Base-by-base conservation (phyloP, 768 basidiomycete genomes). In the Cystobasidium ongulense region DNA sequence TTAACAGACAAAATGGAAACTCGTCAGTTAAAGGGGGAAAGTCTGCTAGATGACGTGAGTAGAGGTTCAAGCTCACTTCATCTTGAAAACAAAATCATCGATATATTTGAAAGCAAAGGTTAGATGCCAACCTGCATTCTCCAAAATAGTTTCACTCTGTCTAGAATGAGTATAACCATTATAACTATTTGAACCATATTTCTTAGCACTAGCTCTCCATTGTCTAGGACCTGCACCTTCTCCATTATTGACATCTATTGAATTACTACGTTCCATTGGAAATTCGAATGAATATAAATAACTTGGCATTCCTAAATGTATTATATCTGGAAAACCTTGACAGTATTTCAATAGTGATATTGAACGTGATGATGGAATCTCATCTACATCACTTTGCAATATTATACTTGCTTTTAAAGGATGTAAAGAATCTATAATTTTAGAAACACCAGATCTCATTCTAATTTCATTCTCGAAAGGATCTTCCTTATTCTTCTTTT, bases 91-190 rank as follows among this genome's bases (percentile, higher is more conserved):
- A 75, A 86, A 87, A 78, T 88, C 87, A 8, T 83, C 80, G 62
- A 88, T 82, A 15, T 85, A 84, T 53, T 85, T 82, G 83, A 88
- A 88, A 80, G 87, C 88, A 81, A 85, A 88, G 72, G 85, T 86
- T 41, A 18, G 46, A 15, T n/a, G 29, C 63, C 35, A 23, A 23
- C 36, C 35, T 11, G 65, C 65, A 23, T 50, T 39, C 29, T 67
- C 65, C 38, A 67, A 17, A 11, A 61, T 64, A 3, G 72, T 78
- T 62, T 86, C 82, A 10, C 81, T 81, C 65, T 83, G 82, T 78
- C 85, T 83, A 23, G 84, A 84, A 77, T 86, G 86, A 33, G 83
- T 82, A 77, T 87, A 87, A 71, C 79, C 70, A 13, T 73, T 77
- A 71, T 43, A 74, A 62, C 27, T 68, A 83, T 63, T 79, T 82